A percentile compares a stretch with the other conserved stretches of the same genome.
Conservation (phyloP, 2,329 filamentous ascomycete species). For the Mollisia scopiformis region DNA sequence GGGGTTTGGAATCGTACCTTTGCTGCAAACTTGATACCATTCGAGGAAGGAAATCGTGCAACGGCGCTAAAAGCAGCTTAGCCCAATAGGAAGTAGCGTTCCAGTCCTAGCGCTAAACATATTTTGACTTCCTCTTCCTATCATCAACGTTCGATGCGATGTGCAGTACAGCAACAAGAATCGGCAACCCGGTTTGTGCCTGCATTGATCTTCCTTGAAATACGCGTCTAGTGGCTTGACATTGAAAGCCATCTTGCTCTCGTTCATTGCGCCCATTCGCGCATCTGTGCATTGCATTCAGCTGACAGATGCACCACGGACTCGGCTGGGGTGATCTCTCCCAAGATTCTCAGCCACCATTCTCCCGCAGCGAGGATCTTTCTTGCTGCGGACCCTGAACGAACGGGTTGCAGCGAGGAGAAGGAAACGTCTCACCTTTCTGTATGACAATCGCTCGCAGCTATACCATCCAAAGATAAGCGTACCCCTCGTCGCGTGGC, state of each 20-base stretch:
- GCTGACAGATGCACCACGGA: not conserved
- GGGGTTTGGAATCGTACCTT: too few species aligned
- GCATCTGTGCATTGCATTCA: not conserved
- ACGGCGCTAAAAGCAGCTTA: not conserved
- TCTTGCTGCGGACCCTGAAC: not conserved
- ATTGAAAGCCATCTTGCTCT: not conserved
- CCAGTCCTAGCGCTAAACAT: not conserved
- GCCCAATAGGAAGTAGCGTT: not conserved
- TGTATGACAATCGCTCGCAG: not conserved
- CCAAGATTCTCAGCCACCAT: not conserved
- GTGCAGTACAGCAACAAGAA: not conserved
- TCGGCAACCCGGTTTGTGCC: not conserved
- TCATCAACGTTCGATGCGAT: not conserved
- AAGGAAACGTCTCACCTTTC: not conserved
- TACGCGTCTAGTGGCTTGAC: not conserved
- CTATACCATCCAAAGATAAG: not conserved
- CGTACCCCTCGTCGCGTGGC: not conserved
- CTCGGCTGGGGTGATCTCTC: not conserved
- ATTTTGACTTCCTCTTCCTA: not conserved
- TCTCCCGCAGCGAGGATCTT: not conserved
- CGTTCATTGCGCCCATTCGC: not conserved
- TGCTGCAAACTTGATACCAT: too few species aligned
- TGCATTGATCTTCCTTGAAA: conserved; percentile 1
- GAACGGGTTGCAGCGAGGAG: not conserved
- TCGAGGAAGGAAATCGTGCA: too few species aligned